Evolutionary conservation across 352 stramenopile species (phyloP), one percentile per base, ranked within the genome.

Genomic region (Plasmopara muralis): DNA sequence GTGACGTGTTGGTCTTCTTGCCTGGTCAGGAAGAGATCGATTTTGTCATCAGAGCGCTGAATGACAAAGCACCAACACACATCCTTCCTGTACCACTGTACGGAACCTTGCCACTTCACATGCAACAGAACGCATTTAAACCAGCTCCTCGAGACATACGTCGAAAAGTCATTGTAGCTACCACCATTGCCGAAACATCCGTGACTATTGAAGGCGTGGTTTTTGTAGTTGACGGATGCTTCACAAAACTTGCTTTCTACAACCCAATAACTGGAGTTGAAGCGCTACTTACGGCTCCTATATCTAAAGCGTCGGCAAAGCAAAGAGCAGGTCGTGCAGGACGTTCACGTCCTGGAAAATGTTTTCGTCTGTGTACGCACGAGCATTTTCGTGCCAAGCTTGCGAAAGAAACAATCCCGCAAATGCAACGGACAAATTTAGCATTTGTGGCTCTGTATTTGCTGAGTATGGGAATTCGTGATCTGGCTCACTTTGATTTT

Each of bases 151-250:
- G 70, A 29, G 60, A 72, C 12, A 51, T 87, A 33, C 64, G 64
- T 28, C 75, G 87, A 31, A 96, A 95, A 55, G 69, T 95, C 25
- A 89, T 93, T 48, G 74, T 93, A 8, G 76, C 85, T 5, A 98
- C 91, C 15, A 97, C 93, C 20, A 97, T 98, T 52, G 91, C 91
- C 13, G 89, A 97, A 69, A 98, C 93, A 13, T 98, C 91, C 0
- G 93, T 99, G 49, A 99, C 97, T 2, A 98, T 99, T 55, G 89
- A 95, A 20, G 96, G 98, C 42, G 93, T 98, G 7, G 73, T 87
- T 9, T 92, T 89, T 47, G 77, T 91, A 28, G 65, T 90, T 4
- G 79, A 92, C 37, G 68, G 64, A 41, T 87, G 78, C 57, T 90
- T 94, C 38, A 76, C 74, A 20, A 93, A 95, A 55, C 70, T 93